Evolutionary conservation across 768 basidiomycete genomes (phyloP).

Genomic region (Calocera cornea): DNA sequence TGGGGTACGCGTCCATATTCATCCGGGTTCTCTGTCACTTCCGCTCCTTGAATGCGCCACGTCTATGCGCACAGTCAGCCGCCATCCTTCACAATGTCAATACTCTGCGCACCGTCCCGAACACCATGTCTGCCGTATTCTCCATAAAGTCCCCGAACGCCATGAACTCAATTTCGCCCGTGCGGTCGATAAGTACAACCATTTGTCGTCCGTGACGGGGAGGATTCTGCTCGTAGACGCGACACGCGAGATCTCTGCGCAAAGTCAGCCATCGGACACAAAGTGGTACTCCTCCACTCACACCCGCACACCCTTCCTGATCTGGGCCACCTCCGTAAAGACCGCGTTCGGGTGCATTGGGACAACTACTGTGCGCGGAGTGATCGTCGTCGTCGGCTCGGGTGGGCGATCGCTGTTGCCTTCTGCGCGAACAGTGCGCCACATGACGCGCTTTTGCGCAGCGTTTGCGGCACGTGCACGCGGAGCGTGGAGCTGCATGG

Average conservation of each 20-base stretch:
- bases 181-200: not conserved
- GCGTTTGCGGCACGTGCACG: too few species aligned
- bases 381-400: too few species aligned
- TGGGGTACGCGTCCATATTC: not conserved
- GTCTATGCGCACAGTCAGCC: not conserved
- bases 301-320: too few species aligned
- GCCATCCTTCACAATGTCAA: not conserved
- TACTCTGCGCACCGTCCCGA: not conserved
- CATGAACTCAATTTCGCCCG: not conserved
- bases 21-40: not conserved
- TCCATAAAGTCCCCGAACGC: not conserved
- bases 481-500: not conserved
- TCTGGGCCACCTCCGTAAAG: too few species aligned
- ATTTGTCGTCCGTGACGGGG: too few species aligned
- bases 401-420: too few species aligned
- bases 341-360: too few species aligned
- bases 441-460: too few species aligned
- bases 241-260: not conserved
- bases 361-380: too few species aligned
- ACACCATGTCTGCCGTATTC: not conserved
- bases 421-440: too few species aligned
- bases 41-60: not conserved
- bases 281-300: too few species aligned
- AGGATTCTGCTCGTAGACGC: not conserved
- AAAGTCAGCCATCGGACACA: too few species aligned